Evolutionary conservation across 352 stramenopile species (phyloP), one percentile per base, ranked within the genome.

Genomic region (Pythium coloratum): DNA sequence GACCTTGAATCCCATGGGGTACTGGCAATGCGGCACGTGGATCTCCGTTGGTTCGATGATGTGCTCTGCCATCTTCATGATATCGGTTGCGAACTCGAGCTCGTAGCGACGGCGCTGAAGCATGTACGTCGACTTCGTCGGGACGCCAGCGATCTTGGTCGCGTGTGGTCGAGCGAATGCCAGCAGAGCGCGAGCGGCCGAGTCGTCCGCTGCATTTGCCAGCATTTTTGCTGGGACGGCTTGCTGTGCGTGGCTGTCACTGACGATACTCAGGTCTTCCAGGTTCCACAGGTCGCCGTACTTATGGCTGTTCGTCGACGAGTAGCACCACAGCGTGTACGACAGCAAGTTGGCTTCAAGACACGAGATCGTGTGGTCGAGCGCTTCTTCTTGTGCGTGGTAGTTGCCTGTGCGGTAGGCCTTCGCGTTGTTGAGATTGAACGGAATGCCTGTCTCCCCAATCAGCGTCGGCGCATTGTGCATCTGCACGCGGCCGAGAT

Each of bases 291-390:
- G 66, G 50, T 97, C 89, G 26, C 89, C 88, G 38, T 80, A 91
- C 16, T 75, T 59, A 72, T 96, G 88, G 61, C 60, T 80, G 64
- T 97, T 96, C 51, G 86, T 73, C 8, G 88, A 80, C 34, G 86
- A 82, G 78, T 98, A 98, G 59, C 86, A 95, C 92, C 91, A 98
- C 18, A 97, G 67, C 44, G 89, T 97, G 69, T 93, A 98, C 53
- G 77, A 91, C 13, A 95, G 63, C 62, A 93, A 42, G 54, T 86
- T 90, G 30, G 77, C 76, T 62, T 96, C 88, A 18, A 96, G 68
- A 20, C 76, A 84, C 53, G 73, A 69, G 33, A 96, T 82, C 12
- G 86, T 95, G 63, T 88, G 80, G 75, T 94, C 77, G 53, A 95
- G 59, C n/a, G 86, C 86, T 20, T 81, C 76, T n/a, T 73, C 64